A percentile compares a stretch with the other conserved stretches of the same genome.
These are phyloP conservation scores for Cercospora beticola DNA, from an alignment of 2,329 filamentous ascomycete genomes.

Conservation along the genomic window DNA sequence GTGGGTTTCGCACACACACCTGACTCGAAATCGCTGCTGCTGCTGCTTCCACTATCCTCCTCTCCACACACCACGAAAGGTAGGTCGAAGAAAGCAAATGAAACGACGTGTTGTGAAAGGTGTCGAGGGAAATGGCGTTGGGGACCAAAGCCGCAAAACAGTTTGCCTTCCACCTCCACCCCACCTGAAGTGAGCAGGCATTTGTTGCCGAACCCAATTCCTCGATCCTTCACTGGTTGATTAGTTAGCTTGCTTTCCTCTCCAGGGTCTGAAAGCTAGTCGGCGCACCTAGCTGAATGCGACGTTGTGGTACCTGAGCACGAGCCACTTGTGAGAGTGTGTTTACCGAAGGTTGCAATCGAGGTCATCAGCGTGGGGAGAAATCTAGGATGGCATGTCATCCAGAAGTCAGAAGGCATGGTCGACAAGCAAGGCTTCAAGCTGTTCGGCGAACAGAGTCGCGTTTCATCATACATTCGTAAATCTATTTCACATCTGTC, in stretches of 20 bases:
- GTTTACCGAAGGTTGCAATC: neutral
- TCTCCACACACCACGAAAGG: conserved; percentile 14
- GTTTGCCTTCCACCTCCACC: conserved; percentile 1
- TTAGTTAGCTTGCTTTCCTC: neutral
- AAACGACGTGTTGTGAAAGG: neutral
- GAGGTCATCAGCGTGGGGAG: neutral
- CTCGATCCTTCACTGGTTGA: conserved; percentile 4
- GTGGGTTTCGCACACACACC: neutral
- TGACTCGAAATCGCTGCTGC: neutral
- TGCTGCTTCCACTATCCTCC: conserved; percentile 11
- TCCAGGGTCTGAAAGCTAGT: neutral
- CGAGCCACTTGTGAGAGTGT: neutral
- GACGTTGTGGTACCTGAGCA: conserved; percentile 4
- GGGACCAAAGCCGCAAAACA: conserved; percentile 7
- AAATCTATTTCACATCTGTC: neutral
- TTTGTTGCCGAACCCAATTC: conserved; percentile 7
- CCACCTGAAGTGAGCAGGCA: conserved; percentile 9
- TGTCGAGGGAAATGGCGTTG: conserved; percentile 1
- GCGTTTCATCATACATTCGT: conserved; percentile 1
- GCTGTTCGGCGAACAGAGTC: neutral
- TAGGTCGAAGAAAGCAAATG: conserved; percentile 12
- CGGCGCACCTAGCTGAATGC: conserved; percentile 8
- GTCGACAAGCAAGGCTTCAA: neutral
- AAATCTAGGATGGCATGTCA: conserved; percentile 1
- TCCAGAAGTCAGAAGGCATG: neutral